Base-by-base conservation (phyloP, 78 protist species). In the Polysphondylium violaceum region DNA sequence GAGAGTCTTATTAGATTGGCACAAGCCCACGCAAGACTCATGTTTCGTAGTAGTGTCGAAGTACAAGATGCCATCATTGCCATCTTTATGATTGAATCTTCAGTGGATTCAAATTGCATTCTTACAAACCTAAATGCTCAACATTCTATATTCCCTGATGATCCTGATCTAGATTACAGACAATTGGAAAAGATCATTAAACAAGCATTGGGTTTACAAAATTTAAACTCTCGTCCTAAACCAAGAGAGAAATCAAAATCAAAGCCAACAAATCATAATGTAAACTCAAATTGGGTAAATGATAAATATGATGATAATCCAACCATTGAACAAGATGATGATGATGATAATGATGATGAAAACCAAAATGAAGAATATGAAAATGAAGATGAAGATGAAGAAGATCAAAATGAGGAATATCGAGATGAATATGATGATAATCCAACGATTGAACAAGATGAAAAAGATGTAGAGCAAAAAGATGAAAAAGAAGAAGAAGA, bases 21-120 rank as follows among this genome's bases (percentile, higher is more conserved):
- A 5, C 97, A 96, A 76, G 99, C 98, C 0, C 99, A 98, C 47
- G 97, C 98, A 11, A 68, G 95, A 3, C 43, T 98, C 51, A 95
- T 96, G 97, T 68, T 27, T 44, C 59, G 92, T 44, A 71, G 58
- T 4, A 25, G 14, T 0, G 96, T 95, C 3, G 44, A 50, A 3
- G 2, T 92, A 8, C 79, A 67, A 55, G 99, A 96, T 44, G 98
- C 98, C 25, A 63, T 96, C n/a, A 73, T 93, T 2, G 95, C 98
- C 0, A 92, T 96, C 2, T 19, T 64, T n/a, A 50, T 96, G 73
- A 69, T 96, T 29, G 98, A 97, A 76, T 29, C 63, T 0, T 75
- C 95, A 11, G 78, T 89, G 47, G 94, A 78, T 7, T 23, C 94
- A 14, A 21, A 69, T 3, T 79, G 85, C 14, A 47, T 69, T 27